Evolutionary conservation across 805 yeast genomes (phyloP).

Genomic region (Wickerhamiella allomyrinae): DNA sequence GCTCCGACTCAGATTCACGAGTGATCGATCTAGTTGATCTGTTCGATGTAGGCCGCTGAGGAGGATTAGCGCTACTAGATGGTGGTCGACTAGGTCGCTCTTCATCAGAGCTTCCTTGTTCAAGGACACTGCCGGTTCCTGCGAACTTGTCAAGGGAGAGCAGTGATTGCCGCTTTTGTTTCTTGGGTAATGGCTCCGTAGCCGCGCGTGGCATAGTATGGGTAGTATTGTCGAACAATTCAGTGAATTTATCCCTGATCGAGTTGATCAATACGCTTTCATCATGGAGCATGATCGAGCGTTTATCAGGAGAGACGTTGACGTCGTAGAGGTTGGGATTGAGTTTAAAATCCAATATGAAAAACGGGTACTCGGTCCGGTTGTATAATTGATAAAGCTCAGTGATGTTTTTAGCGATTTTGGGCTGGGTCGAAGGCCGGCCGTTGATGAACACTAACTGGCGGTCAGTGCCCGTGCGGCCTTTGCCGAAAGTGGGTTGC

Average conservation of each 20-base stretch:
- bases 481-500: constrained; percentile 63
- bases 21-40: too few relatives aligned
- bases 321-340: constrained; percentile 44
- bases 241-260: constrained; percentile 36
- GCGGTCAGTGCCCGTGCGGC: constrained; percentile 56
- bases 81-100: too few relatives aligned
- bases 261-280: constrained; percentile 47
- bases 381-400: constrained; percentile 65
- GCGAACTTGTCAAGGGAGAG: constrained; percentile 9
- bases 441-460: constrained; percentile 62
- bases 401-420: constrained; percentile 43
- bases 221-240: constrained; percentile 31
- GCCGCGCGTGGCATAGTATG: constrained; percentile 26
- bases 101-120: constrained; percentile 1
- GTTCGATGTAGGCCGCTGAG: too few relatives aligned
- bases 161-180: constrained; percentile 6
- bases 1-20: too few relatives aligned
- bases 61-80: too few relatives aligned
- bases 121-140: constrained; percentile 9
- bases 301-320: constrained; percentile 85
- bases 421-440: constrained; percentile 54
- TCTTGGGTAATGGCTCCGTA: constrained; percentile 5
- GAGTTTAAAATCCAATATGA: constrained; percentile 45
- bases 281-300: constrained; percentile 51
- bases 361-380: constrained; percentile 56